Evolutionary conservation across 1,284 basidiomycete species (phyloP).

Genomic region (Irpex sp.): DNA sequence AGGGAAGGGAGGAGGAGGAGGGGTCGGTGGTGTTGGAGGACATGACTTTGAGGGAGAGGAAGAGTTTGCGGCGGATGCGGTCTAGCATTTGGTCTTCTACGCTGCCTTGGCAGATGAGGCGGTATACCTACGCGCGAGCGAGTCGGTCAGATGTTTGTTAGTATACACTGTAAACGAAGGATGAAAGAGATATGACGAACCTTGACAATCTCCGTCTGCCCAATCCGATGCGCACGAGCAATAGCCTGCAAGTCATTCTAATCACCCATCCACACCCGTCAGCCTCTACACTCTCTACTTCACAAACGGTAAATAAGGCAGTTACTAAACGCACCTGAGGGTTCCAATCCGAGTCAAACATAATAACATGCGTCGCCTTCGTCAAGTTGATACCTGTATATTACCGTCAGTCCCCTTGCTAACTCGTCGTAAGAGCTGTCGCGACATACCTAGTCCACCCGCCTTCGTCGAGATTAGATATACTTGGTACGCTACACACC

Average conservation of each 20-base stretch:
- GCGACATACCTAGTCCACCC: slow-evolving; percentile 85
- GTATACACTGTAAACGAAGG: background rate
- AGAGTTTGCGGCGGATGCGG: slow-evolving; percentile 58
- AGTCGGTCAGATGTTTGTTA: background rate
- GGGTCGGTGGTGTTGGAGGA: slow-evolving; percentile 29
- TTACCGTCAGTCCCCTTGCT: too few species aligned
- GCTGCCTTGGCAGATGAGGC: slow-evolving; percentile 52
- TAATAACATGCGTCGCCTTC: slow-evolving; percentile 79
- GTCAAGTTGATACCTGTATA: slow-evolving; percentile 85
- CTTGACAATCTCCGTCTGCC: slow-evolving; percentile 79
- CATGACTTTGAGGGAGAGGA: slow-evolving; percentile 60
- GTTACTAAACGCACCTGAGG: slow-evolving; percentile 43
- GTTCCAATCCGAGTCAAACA: slow-evolving; percentile 76
- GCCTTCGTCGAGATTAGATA: slow-evolving; percentile 84
- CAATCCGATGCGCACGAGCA: slow-evolving; percentile 79
- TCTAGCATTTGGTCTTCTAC: slow-evolving; percentile 69
- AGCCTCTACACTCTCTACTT: too few species aligned
- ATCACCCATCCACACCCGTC: background rate
- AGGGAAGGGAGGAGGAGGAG: slow-evolving; percentile 4
- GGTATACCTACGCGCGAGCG: slow-evolving; percentile 40
- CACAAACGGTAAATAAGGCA: too few species aligned
- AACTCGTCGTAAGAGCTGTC: too few species aligned
- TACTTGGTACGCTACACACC: slow-evolving; percentile 78
- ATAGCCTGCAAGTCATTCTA: slow-evolving; percentile 87
- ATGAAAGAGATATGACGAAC: slow-evolving; percentile 37